Evolutionary conservation across 2,329 filamentous ascomycete genomes (phyloP), one percentile per base, ranked within the genome.

Genomic region (Cladophialophora yegresii): DNA sequence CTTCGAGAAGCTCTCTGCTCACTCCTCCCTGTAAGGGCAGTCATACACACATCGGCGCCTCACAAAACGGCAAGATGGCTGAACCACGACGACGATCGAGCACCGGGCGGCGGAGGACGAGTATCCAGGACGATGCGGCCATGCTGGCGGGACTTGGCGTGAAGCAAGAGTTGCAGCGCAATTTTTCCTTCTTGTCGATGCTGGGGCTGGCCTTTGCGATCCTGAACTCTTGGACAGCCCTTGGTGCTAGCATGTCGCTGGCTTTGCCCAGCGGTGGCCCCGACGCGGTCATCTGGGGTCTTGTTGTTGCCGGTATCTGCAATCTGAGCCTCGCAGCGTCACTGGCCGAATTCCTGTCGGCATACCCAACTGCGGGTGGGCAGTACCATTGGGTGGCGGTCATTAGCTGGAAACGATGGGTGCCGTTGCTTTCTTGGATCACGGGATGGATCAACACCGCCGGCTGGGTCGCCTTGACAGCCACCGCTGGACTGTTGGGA

Each of bases 321-420:
- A 91, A 91, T 71, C 72, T 91, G 9, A 89, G 85, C 70, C 81
- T 91, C 43, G 87, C 89, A 5, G 83, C 86, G 8, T 89, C 86
- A 3, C 80, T 91, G 30, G 88, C 88, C 54, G 89, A 91, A 73
- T 91, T 90, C 72, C 78, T 90, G 9, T 88, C 86, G 23, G 58
- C 58, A 13, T 61, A 54, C 20, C 58, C 58, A 10, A 61, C 79
- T 1, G 84, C 84, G 2, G 84, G 83, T 68, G 62, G 84, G 13
- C 84, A 88, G 75, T 91, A 91, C 69, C 87, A 91, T 73, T 91
- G 88, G 89, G 89, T 87, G 2, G 87, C 88, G 61, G 80, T 76
- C 74, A 71, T 91, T 67, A 82, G 84, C 33, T 87, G 86, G 80
- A 80, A 82, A 64, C 77, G 76, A 61, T 88, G 82, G 80, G 83